Base-by-base conservation (phyloP, 2,329 filamentous ascomycete genomes). In the Phyllosticta capitalensis region DNA sequence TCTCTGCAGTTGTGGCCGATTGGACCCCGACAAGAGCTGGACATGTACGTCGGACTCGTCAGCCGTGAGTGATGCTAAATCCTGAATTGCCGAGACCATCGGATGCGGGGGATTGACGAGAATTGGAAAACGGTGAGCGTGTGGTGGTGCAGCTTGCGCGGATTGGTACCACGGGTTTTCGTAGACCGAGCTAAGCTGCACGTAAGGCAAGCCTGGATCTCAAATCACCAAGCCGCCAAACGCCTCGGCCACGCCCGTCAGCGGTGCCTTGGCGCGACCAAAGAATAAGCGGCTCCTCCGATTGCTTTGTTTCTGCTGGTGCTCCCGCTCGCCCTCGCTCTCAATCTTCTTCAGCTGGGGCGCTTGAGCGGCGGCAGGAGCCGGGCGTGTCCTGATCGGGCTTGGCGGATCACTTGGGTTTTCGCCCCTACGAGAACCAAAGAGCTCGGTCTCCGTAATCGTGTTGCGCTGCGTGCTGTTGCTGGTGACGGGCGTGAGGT, bases 231-330 rank as follows among this genome's bases (percentile, higher is more conserved):
- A 53, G 14, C 58, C 58, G 21, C 58, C 58, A 45, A 59, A 59
- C 54, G 58, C 58, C 52, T 59, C 58, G 45, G 58, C 58, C 38
- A 55, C 58, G 51, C 58, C 53, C 52, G 58, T 51, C 38, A 59
- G 58, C 22, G 58, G 58, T 19, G 33, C 52, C 58, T 59, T 59
- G 26, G 54, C 58, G 33, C 58, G 24, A 28, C 54, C 53, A 19
- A 59, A 30, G 48, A 59, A 19, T 45, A 45, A 45, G 38, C 38
- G 38, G 38, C 38, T 45, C 33, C 58, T 45, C 9, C 53, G 58
- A 14, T 59, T 53, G 28, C 14, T 55, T n/a, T 45, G 38, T n/a
- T 45, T 45, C 17, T 45, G 38, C n/a, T 45, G 38, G 38, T 45
- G 38, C 38, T 45, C 38, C 45, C 58, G 58, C 20, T 59, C 52